Base-by-base conservation (phyloP, 75 land plant genomes). In the Picea glauca region DNA sequence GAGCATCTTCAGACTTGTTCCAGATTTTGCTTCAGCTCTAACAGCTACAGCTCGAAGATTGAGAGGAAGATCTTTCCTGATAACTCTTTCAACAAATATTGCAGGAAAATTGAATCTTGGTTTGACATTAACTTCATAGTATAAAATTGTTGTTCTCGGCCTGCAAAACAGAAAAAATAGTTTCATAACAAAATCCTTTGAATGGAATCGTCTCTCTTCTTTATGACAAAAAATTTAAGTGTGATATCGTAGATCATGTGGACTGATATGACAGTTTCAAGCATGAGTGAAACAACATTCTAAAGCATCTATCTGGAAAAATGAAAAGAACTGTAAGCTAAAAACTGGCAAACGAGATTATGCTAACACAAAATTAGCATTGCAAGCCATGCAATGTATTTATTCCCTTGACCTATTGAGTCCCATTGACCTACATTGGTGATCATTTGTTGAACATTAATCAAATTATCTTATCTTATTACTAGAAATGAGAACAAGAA, bases 51-150 rank as follows among this genome's bases (percentile, higher is more conserved):
- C 95, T 66, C 65, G 83, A 78, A 97, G 91, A 80, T 96, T 96
- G 26, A 89, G 86, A 77, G 99, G 98, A 90, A 96, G 99, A 82
- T 96, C 99, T 78, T 91, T 87, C 77, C 85, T 83, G 76, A 97
- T 95, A 18, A 95, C 91, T 73, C 85, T 83, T 79, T 97, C 99
- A 23, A 97, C 78, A 81, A 97, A 90, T 46, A 91, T 92, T 43
- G 95, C 91, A 30, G 99, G 99, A 56, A 94, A 91, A 43, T 91
- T 88, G 79, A 94, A 89, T 83, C 84, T 87, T 20, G 99, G 99
- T 59, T 91, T 90, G 32, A 97, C 98, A 84, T 82, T 97, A 46
- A 97, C 98, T 83, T 93, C 95, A 84, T 97, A 97, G 15, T 81
- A 85, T 62, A 97, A 77, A n/a, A 61, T 81, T 20, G 98, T 80